These are phyloP conservation scores for Prinsepia uniflora DNA, from an alignment of 306 rosid genomes.

Conservation along the genomic window DNA sequence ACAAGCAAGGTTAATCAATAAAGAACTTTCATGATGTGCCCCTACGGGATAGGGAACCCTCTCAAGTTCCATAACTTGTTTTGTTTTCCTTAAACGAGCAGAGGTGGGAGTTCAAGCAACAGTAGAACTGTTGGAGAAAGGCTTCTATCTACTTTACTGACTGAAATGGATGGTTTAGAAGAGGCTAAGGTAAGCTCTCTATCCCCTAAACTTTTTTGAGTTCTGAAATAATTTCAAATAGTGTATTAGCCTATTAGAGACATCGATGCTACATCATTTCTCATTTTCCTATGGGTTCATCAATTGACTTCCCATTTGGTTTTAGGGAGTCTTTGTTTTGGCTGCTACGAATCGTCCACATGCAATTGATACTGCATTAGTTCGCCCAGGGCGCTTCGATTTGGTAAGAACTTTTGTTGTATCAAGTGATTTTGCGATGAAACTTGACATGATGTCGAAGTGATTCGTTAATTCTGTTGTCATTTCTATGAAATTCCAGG, in stretches of 20 bases:
- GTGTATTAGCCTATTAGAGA: constrained; percentile 8
- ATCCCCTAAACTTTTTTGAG: constrained; percentile 2
- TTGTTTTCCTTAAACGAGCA: constrained; percentile 29
- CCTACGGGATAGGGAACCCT: no score
- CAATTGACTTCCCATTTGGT: constrained; percentile 11
- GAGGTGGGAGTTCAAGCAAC: constrained; percentile 78
- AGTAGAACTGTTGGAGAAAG: constrained; percentile 67
- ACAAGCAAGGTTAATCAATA: neutral
- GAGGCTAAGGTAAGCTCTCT: constrained; percentile 67
- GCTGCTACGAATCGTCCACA: constrained; percentile 97
- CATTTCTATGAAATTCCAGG: constrained; percentile 41
- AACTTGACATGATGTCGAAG: neutral
- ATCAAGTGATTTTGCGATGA: neutral
- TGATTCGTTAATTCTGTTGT: neutral
- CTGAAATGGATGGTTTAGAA: constrained; percentile 95
- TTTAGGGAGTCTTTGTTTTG: constrained; percentile 83
- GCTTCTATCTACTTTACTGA: constrained; percentile 82
- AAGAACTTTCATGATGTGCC: neutral
- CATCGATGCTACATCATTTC: constrained; percentile 8
- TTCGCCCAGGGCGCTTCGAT: constrained; percentile 95
- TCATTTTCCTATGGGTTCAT: constrained; percentile 6
- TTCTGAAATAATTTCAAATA: neutral
- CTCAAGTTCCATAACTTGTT: constrained; percentile 11
- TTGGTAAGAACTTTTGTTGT: constrained; percentile 43
- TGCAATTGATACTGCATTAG: constrained; percentile 83